Percentiles rank a stretch among this genome's conserved stretches.
Conservation (phyloP, 2,329 filamentous ascomycete genomes). For the Trichoderma breve region DNA sequence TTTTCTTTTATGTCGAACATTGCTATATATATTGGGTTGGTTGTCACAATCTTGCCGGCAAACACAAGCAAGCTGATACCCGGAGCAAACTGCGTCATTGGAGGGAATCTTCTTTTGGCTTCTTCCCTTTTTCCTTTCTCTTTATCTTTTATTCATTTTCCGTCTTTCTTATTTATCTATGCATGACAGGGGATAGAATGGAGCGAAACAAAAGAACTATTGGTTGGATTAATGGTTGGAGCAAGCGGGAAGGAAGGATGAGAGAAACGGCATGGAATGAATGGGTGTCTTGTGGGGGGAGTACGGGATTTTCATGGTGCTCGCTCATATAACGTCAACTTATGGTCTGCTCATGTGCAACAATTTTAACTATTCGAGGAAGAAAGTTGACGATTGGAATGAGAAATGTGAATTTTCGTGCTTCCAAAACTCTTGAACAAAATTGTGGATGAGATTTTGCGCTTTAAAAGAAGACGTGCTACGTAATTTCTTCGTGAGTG, state of each 20-base stretch:
- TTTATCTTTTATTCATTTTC: not conserved
- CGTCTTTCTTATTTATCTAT: not conserved
- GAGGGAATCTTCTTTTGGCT: not conserved
- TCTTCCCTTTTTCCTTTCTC: not conserved
- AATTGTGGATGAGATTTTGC: not conserved
- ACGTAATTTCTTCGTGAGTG: conserved; percentile 7
- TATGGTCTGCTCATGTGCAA: not conserved
- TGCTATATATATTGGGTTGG: conserved; percentile 12
- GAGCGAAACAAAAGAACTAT: not conserved
- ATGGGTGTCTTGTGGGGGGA: not conserved
- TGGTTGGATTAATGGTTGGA: not conserved
- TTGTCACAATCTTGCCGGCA: not conserved
- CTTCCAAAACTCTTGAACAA: conserved; percentile 9
- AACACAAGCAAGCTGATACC: conserved; percentile 16
- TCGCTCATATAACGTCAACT: not conserved
- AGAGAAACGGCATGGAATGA: not conserved
- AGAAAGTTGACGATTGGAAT: conserved; percentile 15
- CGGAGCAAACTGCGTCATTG: conserved; percentile 6
- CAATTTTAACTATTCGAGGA: not conserved
- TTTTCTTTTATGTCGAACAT: not conserved
- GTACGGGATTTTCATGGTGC: not conserved
- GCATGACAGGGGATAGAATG: conserved; percentile 4
- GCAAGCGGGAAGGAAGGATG: not conserved
- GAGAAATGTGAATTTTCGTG: conserved; percentile 14
- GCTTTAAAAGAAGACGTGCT: conserved; percentile 6